These are phyloP conservation scores for Aureobasidium sp. DNA, from an alignment of 2,329 filamentous ascomycete species.

Conservation along the genomic window DNA sequence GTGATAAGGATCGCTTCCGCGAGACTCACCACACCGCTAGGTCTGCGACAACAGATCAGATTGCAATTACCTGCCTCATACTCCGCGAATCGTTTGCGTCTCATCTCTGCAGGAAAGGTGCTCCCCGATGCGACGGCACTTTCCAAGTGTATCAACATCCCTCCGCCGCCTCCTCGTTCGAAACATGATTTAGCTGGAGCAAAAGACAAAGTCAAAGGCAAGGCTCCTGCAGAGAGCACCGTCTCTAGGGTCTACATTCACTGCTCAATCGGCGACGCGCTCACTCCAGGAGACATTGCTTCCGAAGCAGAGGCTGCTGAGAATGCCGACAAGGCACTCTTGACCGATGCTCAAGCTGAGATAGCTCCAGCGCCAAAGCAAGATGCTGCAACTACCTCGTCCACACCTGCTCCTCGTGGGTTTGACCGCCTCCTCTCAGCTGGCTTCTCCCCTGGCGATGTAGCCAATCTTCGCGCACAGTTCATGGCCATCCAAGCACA, in stretches of 20 bases:
- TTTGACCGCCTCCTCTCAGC: slow-evolving; percentile 79
- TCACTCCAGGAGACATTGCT: slow-evolving; percentile 60
- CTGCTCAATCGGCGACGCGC: slow-evolving; percentile 73
- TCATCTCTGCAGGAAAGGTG: slow-evolving; percentile 85
- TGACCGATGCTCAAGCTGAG: slow-evolving; percentile 26
- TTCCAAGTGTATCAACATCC: slow-evolving; percentile 56
- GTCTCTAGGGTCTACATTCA: slow-evolving; percentile 70
- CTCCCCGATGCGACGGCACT: slow-evolving; percentile 67
- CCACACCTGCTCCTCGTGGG: slow-evolving; percentile 57
- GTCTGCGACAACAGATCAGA: slow-evolving; percentile 77
- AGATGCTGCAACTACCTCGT: slow-evolving; percentile 25
- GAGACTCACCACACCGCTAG: slow-evolving; percentile 59
- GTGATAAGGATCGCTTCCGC: slow-evolving; percentile 66
- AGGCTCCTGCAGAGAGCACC: slow-evolving; percentile 45
- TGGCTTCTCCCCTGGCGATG: slow-evolving; percentile 75
- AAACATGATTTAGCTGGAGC: slow-evolving; percentile 22
- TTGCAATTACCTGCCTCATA: slow-evolving; percentile 54
- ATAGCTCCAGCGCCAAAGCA: background rate
- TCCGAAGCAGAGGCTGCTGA: slow-evolving; percentile 48
- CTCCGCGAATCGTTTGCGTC: slow-evolving; percentile 63
- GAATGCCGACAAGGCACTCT: slow-evolving; percentile 30
- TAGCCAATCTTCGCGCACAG: slow-evolving; percentile 76
- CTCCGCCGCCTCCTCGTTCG: slow-evolving; percentile 43
- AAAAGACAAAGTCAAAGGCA: slow-evolving; percentile 52
- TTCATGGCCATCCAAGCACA: slow-evolving; percentile 78